Evolutionary conservation across 345 rosid genomes (phyloP), one percentile per base, ranked within the genome.

Genomic region (Pelargonium nanum): DNA sequence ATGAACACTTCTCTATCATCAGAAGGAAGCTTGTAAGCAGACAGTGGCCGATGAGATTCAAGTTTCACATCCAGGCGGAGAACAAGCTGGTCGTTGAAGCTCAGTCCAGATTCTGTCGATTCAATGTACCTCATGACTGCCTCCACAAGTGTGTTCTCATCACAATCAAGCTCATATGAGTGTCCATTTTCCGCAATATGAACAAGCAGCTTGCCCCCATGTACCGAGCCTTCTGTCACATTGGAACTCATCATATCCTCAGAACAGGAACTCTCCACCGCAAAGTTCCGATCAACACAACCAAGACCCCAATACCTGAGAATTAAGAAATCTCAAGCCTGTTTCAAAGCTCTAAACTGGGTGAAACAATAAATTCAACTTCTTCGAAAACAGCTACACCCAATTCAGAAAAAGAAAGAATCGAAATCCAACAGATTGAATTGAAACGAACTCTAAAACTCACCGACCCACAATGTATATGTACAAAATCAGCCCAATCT

Each of bases 111-210:
- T 23, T 59, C 77, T 0, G 48, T 12, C 15, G 89, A 73, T 76
- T 86, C 81, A 19, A 87, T 77, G 34, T 57, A 62, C 62, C 81
- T 83, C 94, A 93, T 87, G 48, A 93, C 92, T 6, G 75, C 71
- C 59, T 86, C 97, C 54, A 93, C 99, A 17, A 70, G 70, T 55
- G 86, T 81, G 2, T 79, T 72, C 63, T 78, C 91, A 66, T 77
- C 64, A 73, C 95, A 90, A 9, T 81, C 81, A 23, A 90, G 80
- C 67, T 77, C 86, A 67, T 78, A 81, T 1, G 96, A 84, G 62
- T 62, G 91, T 16, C 99, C 99, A 68, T 90, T 83, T 71, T 93
- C 97, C 20, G 99, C 90, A 68, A 90, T 70, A 66, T 86, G 87
- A 63, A 93, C 87, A 68, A 81, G 69, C 67, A 93, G 95, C 80